Evolutionary conservation across 257 asterid genomes (phyloP).

Genomic region (Solanum raphanifolium): DNA sequence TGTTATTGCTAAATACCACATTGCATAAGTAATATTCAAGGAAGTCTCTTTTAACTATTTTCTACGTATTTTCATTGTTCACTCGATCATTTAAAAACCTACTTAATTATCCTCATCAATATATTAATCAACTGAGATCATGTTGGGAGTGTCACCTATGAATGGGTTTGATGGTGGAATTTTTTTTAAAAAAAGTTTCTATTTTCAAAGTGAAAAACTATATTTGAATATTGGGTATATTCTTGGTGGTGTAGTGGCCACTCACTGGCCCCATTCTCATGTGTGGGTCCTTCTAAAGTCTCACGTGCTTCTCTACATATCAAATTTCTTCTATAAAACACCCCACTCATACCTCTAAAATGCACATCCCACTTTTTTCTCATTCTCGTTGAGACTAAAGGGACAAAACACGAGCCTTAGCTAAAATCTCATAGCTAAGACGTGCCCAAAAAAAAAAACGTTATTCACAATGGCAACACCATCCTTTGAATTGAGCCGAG

Average conservation of each 20-base stretch:
- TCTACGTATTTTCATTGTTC: neutral
- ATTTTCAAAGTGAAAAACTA: too few relatives aligned
- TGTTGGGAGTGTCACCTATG: rapidly evolving
- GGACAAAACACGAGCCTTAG: neutral
- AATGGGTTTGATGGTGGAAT: too few relatives aligned
- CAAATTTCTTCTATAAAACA: neutral
- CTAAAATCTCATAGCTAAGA: neutral
- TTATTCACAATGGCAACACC: slow-evolving; percentile 13
- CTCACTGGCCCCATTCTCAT: neutral
- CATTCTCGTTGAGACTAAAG: neutral
- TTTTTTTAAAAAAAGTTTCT: too few relatives aligned
- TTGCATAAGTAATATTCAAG: neutral
- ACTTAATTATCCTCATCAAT: neutral
- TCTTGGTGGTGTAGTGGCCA: neutral
- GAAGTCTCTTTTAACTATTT: neutral
- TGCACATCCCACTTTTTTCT: neutral
- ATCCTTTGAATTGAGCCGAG: slow-evolving; percentile 9
- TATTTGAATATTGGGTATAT: too few relatives aligned
- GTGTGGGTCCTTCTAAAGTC: neutral
- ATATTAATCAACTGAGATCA: neutral
- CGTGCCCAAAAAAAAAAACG: neutral
- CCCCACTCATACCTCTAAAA: neutral
- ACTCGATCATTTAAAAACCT: neutral
- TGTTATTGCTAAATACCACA: neutral
- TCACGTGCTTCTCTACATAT: slow-evolving; percentile 17